phyloP scores from a whole-genome alignment of 352 stramenopile genomes.

The Peronosclerospora sorghi region DNA sequence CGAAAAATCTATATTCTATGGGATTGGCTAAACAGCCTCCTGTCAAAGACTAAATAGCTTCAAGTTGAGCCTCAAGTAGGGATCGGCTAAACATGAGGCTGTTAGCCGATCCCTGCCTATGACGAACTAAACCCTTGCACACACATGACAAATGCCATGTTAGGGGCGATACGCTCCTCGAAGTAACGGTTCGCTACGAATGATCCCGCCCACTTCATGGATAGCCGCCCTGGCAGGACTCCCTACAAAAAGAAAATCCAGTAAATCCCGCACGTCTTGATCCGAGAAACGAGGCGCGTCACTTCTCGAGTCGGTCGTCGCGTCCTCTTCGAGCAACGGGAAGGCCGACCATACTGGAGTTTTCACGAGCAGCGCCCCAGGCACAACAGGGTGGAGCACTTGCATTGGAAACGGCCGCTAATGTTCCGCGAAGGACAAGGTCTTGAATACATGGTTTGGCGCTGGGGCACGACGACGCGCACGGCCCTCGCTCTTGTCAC shows the following conservation, averaged over 20 bases:
- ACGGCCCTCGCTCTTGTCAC: not conserved
- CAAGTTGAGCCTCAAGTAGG: too few relatives aligned
- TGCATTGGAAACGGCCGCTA: conserved; percentile 14
- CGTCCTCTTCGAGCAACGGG: not conserved
- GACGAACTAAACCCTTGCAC: too few relatives aligned
- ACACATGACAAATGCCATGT: not conserved
- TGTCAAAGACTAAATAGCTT: too few relatives aligned
- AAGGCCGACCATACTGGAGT: conserved; percentile 4
- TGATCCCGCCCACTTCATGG: conserved; percentile 17
- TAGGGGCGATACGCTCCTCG: conserved; percentile 15
- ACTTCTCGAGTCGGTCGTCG: conserved; percentile 6
- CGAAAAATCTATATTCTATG: too few relatives aligned
- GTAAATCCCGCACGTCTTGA: conserved; percentile 27
- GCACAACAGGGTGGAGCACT: conserved; percentile 14
- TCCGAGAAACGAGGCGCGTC: conserved; percentile 24
- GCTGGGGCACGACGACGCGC: conserved; percentile 15
- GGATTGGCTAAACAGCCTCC: too few relatives aligned
- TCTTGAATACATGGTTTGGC: conserved; percentile 17
- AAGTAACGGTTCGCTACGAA: conserved; percentile 19
- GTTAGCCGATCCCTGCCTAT: too few relatives aligned
- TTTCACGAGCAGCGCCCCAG: conserved; percentile 18
- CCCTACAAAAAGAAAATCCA: conserved; percentile 29
- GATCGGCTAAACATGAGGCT: too few relatives aligned
- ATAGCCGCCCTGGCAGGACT: conserved; percentile 9
- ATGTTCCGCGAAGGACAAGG: conserved; percentile 8